Evolutionary conservation across 2,329 filamentous ascomycete genomes (phyloP).

Genomic region (Aspergillus ruber): DNA sequence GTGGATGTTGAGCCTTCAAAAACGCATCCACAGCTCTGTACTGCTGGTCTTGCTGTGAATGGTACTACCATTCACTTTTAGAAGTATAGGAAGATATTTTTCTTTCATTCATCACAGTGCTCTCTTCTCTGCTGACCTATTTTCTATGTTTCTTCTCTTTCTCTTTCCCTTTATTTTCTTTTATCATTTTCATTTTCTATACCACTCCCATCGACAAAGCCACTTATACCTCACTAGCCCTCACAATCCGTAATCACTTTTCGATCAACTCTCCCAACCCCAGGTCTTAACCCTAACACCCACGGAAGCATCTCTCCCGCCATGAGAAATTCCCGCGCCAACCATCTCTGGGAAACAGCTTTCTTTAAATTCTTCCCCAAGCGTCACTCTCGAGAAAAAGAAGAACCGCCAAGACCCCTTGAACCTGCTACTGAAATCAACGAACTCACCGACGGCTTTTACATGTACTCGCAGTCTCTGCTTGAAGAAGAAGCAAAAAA

Average conservation of each 20-base stretch:
- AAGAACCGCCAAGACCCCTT: not conserved
- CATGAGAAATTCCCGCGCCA: conserved; percentile 4
- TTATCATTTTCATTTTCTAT: not conserved
- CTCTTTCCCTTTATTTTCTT: not conserved
- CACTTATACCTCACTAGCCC: not conserved
- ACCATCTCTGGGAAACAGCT: conserved; percentile 12
- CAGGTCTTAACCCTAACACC: not conserved
- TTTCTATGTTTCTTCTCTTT: no score
- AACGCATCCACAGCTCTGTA: no score
- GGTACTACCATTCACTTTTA: not conserved
- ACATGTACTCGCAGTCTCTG: conserved; percentile 16
- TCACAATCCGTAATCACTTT: not conserved
- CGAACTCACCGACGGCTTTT: conserved; percentile 16
- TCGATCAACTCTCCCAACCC: not conserved
- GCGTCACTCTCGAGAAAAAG: conserved; percentile 2
- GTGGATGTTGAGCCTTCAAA: no score
- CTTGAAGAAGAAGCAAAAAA: conserved; percentile 8
- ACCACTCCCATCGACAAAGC: not conserved
- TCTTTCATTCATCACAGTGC: no score
- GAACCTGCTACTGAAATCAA: conserved; percentile 3
- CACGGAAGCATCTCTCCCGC: not conserved
- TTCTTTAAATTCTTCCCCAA: conserved; percentile 12
- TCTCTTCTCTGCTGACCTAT: no score
- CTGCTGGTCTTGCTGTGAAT: not conserved
- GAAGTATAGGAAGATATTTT: no score